Base-by-base conservation (phyloP, 345 rosid genomes). In the Kernera saxatilis region DNA sequence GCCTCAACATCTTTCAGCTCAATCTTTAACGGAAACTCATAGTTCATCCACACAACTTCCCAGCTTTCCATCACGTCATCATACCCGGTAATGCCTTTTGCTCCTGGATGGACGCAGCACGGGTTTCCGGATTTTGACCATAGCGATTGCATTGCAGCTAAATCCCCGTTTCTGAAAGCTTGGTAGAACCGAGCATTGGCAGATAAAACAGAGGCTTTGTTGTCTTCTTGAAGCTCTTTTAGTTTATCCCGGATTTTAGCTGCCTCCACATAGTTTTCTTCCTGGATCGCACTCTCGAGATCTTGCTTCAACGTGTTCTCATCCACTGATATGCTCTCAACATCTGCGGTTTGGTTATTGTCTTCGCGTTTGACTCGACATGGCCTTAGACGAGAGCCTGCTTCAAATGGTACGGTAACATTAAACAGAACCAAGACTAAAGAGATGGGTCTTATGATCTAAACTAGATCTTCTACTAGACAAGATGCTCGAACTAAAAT, bases 1-100 rank as follows among this genome's bases (percentile, higher is more conserved):
- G 79, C 89, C 26, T 65, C 73, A 6, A 83, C 81, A 43, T 85
- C 88, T 76, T 87, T 87, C 77, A 89, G 68, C 71, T 88, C 90
- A 1, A 94, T 91, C 45, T 85, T 83, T 19, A 89, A 76, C 0
- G 98, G 99, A 68, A 89, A 91, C 50, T 91, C 93, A 29, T 88
- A 92, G 79, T 91, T 84, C 87, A 83, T 84, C 99, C 95, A 85
- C 29, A 94, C 96, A 75, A 85, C 71, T 54, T 89, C 97, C 98
- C 98, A 91, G 79, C 99, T 94, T 65, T 91, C 98, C 81, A 93
- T 83, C 25, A 93, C 91, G 12, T 78, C 72, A 23, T 89, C 96
- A 29, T 94, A 87, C 22, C 98, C 93, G 0, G 80, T 77, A 62
- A 94, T 85, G 19, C 93, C 97, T 79, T 86, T 81, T 0, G 89